These are phyloP conservation scores for Leishmania amazonensis DNA, from an alignment of 208 protist species.

Conservation along the genomic window DNA sequence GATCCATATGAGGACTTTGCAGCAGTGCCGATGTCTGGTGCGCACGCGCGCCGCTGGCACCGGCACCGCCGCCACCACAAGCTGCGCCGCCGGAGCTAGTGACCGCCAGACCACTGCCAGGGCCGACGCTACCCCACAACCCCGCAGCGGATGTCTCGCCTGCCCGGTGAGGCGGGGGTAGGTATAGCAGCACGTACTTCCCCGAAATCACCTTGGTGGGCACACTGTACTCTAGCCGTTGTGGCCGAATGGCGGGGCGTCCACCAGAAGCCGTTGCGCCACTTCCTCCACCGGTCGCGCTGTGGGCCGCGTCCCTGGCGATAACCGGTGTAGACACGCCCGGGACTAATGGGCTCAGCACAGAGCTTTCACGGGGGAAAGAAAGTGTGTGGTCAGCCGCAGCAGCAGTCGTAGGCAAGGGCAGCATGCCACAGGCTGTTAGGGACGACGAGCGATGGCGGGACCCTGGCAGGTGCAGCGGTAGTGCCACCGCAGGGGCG, in stretches of 20 bases:
- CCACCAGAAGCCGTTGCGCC: background rate
- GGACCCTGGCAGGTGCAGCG: background rate
- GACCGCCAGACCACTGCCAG: no score
- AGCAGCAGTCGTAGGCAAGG: background rate
- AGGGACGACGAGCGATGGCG: slow-evolving; percentile 3
- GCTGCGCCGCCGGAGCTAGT: background rate
- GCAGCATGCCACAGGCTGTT: slow-evolving; percentile 6
- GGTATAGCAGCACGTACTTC: slow-evolving; percentile 75
- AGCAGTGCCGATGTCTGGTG: background rate
- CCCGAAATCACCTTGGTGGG: slow-evolving; percentile 47
- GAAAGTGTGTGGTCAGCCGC: background rate
- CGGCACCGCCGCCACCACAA: background rate
- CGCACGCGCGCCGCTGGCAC: background rate
- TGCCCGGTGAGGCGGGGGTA: slow-evolving; percentile 34
- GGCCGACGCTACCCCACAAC: slow-evolving; percentile 14
- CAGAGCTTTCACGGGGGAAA: slow-evolving; percentile 6
- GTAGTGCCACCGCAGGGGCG: background rate
- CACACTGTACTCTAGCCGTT: slow-evolving; percentile 45
- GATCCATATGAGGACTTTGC: slow-evolving; percentile 12
- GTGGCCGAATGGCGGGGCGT: background rate
- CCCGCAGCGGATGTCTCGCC: slow-evolving; percentile 7
- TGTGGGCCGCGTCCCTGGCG: background rate
- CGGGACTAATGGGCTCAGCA: slow-evolving; percentile 18
- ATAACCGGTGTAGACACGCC: slow-evolving; percentile 5
- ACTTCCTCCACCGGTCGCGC: background rate